Conservation (phyloP, 768 basidiomycete genomes). For the Austroboletus festivus region DNA sequence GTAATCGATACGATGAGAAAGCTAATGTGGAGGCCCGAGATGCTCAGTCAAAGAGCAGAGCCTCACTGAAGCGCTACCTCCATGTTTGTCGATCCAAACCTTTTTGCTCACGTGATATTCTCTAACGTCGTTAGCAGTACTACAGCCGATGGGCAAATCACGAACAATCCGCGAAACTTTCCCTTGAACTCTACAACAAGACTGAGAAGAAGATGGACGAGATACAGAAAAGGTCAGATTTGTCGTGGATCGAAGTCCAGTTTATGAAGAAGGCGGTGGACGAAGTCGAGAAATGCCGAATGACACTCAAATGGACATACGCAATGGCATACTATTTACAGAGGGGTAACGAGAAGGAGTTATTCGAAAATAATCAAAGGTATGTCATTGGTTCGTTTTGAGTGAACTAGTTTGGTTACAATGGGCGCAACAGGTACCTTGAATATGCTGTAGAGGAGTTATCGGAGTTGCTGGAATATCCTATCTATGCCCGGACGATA, state of each 20-base stretch:
- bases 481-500: slow-evolving; percentile 83
- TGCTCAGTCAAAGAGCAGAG: slow-evolving; percentile 84
- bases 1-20: slow-evolving; percentile 96
- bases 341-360: slow-evolving; percentile 86
- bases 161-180: slow-evolving; percentile 97
- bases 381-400: slow-evolving; percentile 27
- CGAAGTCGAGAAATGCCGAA: slow-evolving; percentile 82
- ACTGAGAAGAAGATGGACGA: slow-evolving; percentile 99
- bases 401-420: background rate
- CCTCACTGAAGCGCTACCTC: slow-evolving; percentile 91
- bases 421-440: slow-evolving; percentile 58
- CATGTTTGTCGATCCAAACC: slow-evolving; percentile 83
- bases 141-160: slow-evolving; percentile 99
- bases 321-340: slow-evolving; percentile 98
- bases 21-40: slow-evolving; percentile 84
- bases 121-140: slow-evolving; percentile 54
- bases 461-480: slow-evolving; percentile 89
- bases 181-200: slow-evolving; percentile 85
- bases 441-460: slow-evolving; percentile 95
- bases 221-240: slow-evolving; percentile 88
- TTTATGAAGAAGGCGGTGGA: slow-evolving; percentile 99
- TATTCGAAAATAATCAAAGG: slow-evolving; percentile 98
- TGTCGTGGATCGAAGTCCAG: slow-evolving; percentile 99
- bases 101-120: background rate
- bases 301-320: slow-evolving; percentile 98